Base-by-base conservation (phyloP, 2,329 filamentous ascomycete genomes). In the Neurospora sp. region DNA sequence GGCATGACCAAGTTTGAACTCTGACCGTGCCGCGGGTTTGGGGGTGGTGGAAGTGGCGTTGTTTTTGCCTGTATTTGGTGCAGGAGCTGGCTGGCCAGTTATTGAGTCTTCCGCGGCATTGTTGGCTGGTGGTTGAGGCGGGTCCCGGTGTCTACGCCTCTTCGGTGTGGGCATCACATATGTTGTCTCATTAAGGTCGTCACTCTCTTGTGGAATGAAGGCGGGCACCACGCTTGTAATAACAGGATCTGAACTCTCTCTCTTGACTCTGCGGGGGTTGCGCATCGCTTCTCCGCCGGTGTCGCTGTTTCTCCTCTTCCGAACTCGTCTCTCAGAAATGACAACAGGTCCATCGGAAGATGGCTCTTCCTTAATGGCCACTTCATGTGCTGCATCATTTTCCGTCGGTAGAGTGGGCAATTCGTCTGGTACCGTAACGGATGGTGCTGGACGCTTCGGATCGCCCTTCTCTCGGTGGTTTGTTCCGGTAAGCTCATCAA, bases 131-230 rank as follows among this genome's bases (percentile, higher is more conserved):
- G 69, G 67, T 39, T 2, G 28, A 43, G 28, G 33, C 4, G 33
- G 67, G 17, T 62, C 40, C 17, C 28, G 41, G 4, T 40, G 69
- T 52, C 74, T 76, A 66, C 76, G 76, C 72, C 83, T 82, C 72
- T 79, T 79, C 67, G 81, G 82, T 12, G 82, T 87, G 68, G 81
- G 77, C 74, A 83, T 79, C 66, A 78, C 73, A 19, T 80, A 76
- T 57, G 77, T 77, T 8, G 82, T 83, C 57, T 84, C 81, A 74
- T 88, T 85, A 11, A 91, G 80, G 75, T 91, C 88, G 67, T 90
- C 82, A 69, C 87, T 90, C 68, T 88, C 87, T 52, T 85, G 81
- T 0, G 82, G 80, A 23, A 79, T 74, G 70, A 83, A 80, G 10
- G 72, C 71, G 66, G 71, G 72, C 17, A 71, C 72, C 57, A 77